These are phyloP conservation scores for Calycina herbarum DNA, from an alignment of 2,329 filamentous ascomycete species.

Conservation along the genomic window DNA sequence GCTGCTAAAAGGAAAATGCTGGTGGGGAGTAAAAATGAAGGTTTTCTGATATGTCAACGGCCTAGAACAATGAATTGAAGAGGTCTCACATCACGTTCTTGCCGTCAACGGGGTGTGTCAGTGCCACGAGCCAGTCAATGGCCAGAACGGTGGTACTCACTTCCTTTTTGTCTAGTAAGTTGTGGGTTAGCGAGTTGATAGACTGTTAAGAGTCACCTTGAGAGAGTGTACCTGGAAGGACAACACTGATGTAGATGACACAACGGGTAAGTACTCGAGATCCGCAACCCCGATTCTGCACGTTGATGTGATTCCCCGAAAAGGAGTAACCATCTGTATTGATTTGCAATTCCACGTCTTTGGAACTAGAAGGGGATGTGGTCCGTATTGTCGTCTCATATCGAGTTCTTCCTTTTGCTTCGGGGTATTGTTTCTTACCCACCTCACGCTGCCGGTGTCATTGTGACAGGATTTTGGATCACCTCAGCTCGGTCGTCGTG, in stretches of 20 bases:
- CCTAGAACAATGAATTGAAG: background rate
- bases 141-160: background rate
- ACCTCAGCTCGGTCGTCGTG: conserved; percentile 3
- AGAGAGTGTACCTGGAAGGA: background rate
- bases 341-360: background rate
- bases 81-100: conserved; percentile 1
- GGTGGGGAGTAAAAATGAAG: background rate
- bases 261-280: conserved; percentile 6
- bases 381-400: background rate
- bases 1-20: background rate
- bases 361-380: background rate
- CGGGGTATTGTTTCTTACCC: conserved; percentile 1
- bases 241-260: background rate
- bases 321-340: background rate
- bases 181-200: background rate
- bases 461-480: conserved; percentile 2
- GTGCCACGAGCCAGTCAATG: conserved; percentile 7
- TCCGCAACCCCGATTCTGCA: conserved; percentile 8
- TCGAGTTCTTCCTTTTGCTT: background rate
- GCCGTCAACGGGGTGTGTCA: conserved; percentile 3
- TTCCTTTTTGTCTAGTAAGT: background rate
- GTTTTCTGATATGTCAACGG: background rate
- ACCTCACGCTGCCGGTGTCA: background rate
- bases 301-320: background rate
- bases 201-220: background rate